These are phyloP conservation scores for Hyparrhenia diplandra DNA, from an alignment of 176 grass and related monocot genomes.

Conservation along the genomic window DNA sequence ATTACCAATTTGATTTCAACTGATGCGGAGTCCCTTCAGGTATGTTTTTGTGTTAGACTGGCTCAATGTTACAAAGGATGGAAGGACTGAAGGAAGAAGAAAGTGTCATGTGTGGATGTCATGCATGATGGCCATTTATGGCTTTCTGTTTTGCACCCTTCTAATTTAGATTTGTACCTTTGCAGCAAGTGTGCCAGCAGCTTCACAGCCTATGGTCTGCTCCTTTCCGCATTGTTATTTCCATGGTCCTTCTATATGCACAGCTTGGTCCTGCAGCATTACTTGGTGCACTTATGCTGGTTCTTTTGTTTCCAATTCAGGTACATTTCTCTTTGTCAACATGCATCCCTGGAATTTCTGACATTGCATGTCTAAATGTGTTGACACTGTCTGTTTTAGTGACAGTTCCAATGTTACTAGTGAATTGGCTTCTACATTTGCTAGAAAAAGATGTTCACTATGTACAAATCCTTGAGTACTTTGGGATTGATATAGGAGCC, in stretches of 20 bases:
- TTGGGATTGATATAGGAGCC: background rate
- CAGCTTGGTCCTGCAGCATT: conserved; percentile 85
- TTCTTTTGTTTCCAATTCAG: conserved; percentile 90
- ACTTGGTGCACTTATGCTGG: conserved; percentile 73
- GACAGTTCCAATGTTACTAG: background rate
- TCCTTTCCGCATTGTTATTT: conserved; percentile 92
- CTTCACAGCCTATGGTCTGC: conserved; percentile 98
- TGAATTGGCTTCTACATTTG: conserved; percentile 12
- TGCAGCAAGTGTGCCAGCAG: conserved; percentile 96
- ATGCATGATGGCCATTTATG: conserved; percentile 1
- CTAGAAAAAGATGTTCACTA: conserved; percentile 17
- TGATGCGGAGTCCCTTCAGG: conserved; percentile 94
- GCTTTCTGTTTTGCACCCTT: conserved; percentile 4
- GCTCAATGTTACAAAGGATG: conserved; percentile 12
- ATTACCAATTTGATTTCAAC: conserved; percentile 99
- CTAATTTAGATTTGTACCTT: conserved; percentile 31
- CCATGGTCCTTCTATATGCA: conserved; percentile 73
- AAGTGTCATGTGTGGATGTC: background rate
- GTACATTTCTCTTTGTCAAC: conserved; percentile 42
- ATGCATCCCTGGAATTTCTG: conserved; percentile 6
- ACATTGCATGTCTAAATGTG: background rate
- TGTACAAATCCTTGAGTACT: background rate
- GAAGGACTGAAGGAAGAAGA: background rate
- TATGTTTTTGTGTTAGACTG: conserved; percentile 21
- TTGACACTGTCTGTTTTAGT: conserved; percentile 1